Base-by-base conservation (phyloP, 1,284 basidiomycete species). In the Mycena sp. region DNA sequence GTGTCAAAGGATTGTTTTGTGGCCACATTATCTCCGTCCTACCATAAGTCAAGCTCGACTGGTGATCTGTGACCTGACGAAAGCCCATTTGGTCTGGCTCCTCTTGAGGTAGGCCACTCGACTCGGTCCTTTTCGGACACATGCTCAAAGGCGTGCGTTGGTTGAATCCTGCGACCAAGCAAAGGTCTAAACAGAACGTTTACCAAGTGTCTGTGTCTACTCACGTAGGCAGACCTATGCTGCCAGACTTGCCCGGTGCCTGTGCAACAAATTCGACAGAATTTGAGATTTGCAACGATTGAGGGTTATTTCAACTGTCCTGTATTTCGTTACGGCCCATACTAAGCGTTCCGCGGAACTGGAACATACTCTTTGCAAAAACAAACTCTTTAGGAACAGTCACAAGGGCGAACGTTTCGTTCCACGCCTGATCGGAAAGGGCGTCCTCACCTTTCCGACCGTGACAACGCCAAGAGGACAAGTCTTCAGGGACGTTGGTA, bases 291-390 rank as follows among this genome's bases (percentile, higher is more conserved):
- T 6, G n/a, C 40, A 21, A 40, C 6, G 21, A 28, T 35, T 29
- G n/a, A 29, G 28, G 5, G 17, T 26, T 16, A 14, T 32, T 23
- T 10, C 19, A 23, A 43, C 2, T 17, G 7, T 21, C 38, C 38
- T 53, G 28, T 14, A 43, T 52, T 40, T 6, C 35, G 38, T 53
- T 53, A 53, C 51, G 23, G n/a, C n/a, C n/a, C n/a, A 53, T 28
- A 19, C 32, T 17, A 32, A n/a, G 26, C 30, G 10, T 41, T 29
- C 43, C 30, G 28, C 10, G n/a, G 21, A 28, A 19, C 40, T 17
- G 7, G 28, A n/a, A 53, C 38, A 41, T 43, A 53, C 35, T 38
- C 16, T 30, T n/a, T 10, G 32, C 45, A 48, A n/a, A 9, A 43
- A 23, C 17, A 30, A 43, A 21, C n/a, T 12, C 17, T 35, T 32